Base-by-base conservation (phyloP, 768 basidiomycete genomes). In the Termitomyces sp. region DNA sequence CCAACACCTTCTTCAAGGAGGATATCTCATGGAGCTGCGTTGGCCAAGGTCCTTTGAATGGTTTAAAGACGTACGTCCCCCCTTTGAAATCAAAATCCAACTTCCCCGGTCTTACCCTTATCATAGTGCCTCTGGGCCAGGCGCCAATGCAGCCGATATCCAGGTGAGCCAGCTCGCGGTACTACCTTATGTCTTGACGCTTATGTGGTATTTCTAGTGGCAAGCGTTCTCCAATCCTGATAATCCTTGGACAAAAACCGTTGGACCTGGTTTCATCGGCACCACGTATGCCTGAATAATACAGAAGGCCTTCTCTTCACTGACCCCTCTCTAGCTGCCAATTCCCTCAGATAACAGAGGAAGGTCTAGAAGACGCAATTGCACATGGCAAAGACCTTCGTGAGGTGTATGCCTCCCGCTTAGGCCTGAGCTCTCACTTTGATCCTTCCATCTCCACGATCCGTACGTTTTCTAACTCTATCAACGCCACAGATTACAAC, bases 1-100 rank as follows among this genome's bases (percentile, higher is more conserved):
- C 78, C 14, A 82, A 81, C 55, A 79, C 76, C 0, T 82, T 80
- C 60, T 78, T 79, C 64, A 73, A 75, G 51, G 80, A 82, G 64
- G 73, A 75, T 53, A 63, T 79, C 5, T 13, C 68, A 5, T 81
- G 79, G 79, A 71, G 69, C 33, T 82, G 80, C 58, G 66, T 62
- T 38, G 75, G 72, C 11, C 69, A 70, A 40, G 79, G 79, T 0
- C 74, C 78, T 32, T 66, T 75, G 3, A 68, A 61, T 56, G 72
- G 72, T 18, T 55, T 67, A 46, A 66, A 63, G 36, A 68, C 66
- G 76, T 74, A 52, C 35, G 64, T 60, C 11, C 6, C 20, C 58
- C 7, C 28, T 28, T 38, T 43, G 9, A 8, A 22, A 11, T 40
- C 50, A 35, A 20, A 10, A 41, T 38, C 13, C 0, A 10, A 11